Conservation (phyloP, 371 early-diverging fungal species). For the Massospora cicadina region DNA sequence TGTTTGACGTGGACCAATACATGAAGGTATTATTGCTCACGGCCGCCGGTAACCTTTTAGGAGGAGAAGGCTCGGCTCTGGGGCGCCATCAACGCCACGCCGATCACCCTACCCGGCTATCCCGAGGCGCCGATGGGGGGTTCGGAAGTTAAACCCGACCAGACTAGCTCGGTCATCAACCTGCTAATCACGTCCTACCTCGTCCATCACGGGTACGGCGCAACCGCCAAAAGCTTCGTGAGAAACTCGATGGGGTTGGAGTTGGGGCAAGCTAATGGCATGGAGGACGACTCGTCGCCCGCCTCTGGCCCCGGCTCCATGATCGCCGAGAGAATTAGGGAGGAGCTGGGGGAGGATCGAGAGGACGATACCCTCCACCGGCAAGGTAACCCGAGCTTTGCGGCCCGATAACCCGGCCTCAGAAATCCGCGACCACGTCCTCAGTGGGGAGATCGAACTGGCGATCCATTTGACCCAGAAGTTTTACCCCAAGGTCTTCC, state of each 20-base stretch:
- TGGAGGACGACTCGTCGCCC: slow-evolving; percentile 6
- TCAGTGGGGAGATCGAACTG: slow-evolving; percentile 44
- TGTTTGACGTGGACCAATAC: slow-evolving; percentile 69
- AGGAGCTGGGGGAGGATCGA: slow-evolving; percentile 14
- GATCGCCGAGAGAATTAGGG: slow-evolving; percentile 5
- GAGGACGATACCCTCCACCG: slow-evolving; percentile 19
- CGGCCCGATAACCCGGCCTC: neutral
- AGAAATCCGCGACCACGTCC: slow-evolving; percentile 43
- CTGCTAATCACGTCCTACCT: slow-evolving; percentile 28
- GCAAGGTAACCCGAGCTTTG: slow-evolving; percentile 13
- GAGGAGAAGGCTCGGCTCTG: slow-evolving; percentile 28
- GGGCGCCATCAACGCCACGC: slow-evolving; percentile 19
- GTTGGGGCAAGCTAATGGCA: slow-evolving; percentile 11
- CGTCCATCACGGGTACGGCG: slow-evolving; percentile 52
- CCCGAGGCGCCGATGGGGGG: neutral
- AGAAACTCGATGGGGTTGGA: slow-evolving; percentile 20
- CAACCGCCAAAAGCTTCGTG: slow-evolving; percentile 43
- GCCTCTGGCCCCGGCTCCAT: neutral
- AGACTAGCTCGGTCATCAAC: neutral
- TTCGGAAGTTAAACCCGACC: neutral
- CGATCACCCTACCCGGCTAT: neutral
- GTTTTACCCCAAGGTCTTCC: slow-evolving; percentile 40
- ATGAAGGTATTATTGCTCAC: slow-evolving; percentile 36
- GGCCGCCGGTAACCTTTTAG: slow-evolving; percentile 16
- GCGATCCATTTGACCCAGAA: slow-evolving; percentile 39